Evolutionary conservation across 495 filamentous ascomycete genomes (phyloP), one percentile per base, ranked within the genome.

Genomic region (Penicillium arizonense): DNA sequence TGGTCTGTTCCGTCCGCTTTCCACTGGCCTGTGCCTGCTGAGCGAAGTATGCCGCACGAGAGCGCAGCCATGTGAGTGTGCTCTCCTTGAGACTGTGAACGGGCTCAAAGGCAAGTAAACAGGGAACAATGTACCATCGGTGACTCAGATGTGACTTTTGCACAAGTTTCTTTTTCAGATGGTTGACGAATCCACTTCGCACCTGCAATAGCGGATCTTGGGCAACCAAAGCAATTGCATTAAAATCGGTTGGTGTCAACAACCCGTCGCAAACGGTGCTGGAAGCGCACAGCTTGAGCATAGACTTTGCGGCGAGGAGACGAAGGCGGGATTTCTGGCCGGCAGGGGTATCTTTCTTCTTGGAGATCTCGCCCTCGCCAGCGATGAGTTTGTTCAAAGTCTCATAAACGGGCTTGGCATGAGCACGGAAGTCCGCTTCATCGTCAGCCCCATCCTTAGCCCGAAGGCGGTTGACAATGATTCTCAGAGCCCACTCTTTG

Each of bases 71-170:
- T 0, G 88, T 96, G 39, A 88, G 80, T 0, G 86, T 86, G 32
- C 85, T 85, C 35, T 83, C 81, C 61, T 84, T 86, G 67, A 95
- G 79, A 12, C 77, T 74, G 2, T 64, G 53, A 34, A 79, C 77
- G 4, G 94, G 94, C 71, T 99, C 94, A 58, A 91, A 96, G 2
- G 94, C 93, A 51, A 91, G 84, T 28, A 97, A 72, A 72, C 95
- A 97, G 5, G 93, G 78, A 38, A 96, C 83, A 6, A 87, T 87
- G 64, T 95, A 95, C 79, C 90, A 99, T 6, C 95, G 82, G 11
- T 78, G 61, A 41, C 69, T 62, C 7, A 78, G 52, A 21, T 63
- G 58, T 7, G 72, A 59, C 14, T 62, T 65, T 49, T 76, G 76
- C 2, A 85, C 78, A 7, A 99, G 79, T 55, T 82, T 84, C 71